A percentile compares a stretch with the other conserved stretches of the same genome.
phyloP scores from a whole-genome alignment of 768 basidiomycete genomes.

The Tulasnella sp. region DNA sequence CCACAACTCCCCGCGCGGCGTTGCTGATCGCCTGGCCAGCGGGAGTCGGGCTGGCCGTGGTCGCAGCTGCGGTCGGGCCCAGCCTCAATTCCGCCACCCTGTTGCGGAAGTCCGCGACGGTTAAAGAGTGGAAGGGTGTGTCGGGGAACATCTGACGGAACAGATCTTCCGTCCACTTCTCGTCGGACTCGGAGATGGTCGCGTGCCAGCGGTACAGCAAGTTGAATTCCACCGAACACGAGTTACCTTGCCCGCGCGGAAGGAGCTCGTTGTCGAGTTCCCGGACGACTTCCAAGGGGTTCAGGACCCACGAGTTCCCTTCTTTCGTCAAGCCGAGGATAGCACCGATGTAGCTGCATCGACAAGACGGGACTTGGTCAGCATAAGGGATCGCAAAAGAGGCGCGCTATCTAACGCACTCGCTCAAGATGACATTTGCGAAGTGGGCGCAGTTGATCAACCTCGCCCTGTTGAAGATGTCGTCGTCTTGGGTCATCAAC shows the following conservation, averaged over 20 bases:
- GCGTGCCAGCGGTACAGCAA: slow-evolving; percentile 70
- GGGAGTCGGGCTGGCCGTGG: not conserved
- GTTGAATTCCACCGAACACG: slow-evolving; percentile 71
- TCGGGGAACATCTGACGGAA: slow-evolving; percentile 26
- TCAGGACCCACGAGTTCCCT: slow-evolving; percentile 51
- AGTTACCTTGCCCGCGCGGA: slow-evolving; percentile 61
- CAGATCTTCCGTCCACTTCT: slow-evolving; percentile 43
- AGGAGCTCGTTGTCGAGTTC: slow-evolving; percentile 39
- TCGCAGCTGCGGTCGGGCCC: not conserved
- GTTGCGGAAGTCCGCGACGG: not conserved
- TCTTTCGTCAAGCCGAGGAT: slow-evolving; percentile 63
- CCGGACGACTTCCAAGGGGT: slow-evolving; percentile 31
- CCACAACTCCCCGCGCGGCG: not conserved
- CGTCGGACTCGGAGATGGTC: slow-evolving; percentile 43
- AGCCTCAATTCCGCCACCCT: not conserved
- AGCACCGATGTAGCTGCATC: slow-evolving; percentile 54
- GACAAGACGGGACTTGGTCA: slow-evolving; percentile 50
- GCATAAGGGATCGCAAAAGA: slow-evolving; percentile 27
- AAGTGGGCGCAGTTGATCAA: slow-evolving; percentile 46
- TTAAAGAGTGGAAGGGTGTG: not conserved
- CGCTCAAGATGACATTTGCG: slow-evolving; percentile 16
- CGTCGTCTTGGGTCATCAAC: slow-evolving; percentile 48
- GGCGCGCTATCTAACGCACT: not conserved
- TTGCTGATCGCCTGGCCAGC: not conserved
- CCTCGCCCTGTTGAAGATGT: slow-evolving; percentile 62